Evolutionary conservation across 2,329 filamentous ascomycete genomes (phyloP).

Genomic region (Chrysoporthe deuterocubensis): DNA sequence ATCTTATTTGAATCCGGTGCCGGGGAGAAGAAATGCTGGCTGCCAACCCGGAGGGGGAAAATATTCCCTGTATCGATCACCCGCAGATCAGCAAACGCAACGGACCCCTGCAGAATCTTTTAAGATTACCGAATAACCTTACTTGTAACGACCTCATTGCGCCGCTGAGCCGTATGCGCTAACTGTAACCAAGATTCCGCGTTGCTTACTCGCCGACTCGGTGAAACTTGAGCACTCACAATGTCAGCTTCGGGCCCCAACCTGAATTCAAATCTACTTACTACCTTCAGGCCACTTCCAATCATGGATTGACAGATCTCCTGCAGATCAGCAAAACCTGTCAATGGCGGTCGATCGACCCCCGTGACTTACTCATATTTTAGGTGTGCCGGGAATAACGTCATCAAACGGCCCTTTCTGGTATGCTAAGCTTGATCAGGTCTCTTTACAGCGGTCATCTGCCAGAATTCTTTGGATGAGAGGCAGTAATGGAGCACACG

Average conservation of each 20-base stretch:
- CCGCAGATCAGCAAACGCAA: neutral
- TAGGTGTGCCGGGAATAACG: conserved; percentile 3
- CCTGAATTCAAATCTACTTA: neutral
- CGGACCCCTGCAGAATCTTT: neutral
- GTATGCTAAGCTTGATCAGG: neutral
- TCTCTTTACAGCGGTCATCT: neutral
- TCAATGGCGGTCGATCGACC: neutral
- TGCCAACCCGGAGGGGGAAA: neutral
- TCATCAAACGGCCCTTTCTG: neutral
- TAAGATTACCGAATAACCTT: neutral
- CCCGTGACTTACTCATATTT: conserved; percentile 1
- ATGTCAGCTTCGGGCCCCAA: conserved; percentile 2
- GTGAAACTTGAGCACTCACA: neutral
- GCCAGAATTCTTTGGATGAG: neutral
- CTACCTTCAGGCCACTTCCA: neutral
- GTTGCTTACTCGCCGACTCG: conserved; percentile 6
- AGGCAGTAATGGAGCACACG: neutral
- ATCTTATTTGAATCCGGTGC: neutral
- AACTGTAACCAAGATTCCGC: neutral
- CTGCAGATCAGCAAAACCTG: neutral
- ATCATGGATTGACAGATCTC: neutral
- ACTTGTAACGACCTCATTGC: neutral
- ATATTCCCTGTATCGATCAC: neutral
- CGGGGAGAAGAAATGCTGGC: neutral
- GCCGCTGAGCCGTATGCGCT: neutral